These are phyloP conservation scores for Schizosaccharomyces osmophilus DNA, from an alignment of 805 yeast genomes.

Conservation along the genomic window DNA sequence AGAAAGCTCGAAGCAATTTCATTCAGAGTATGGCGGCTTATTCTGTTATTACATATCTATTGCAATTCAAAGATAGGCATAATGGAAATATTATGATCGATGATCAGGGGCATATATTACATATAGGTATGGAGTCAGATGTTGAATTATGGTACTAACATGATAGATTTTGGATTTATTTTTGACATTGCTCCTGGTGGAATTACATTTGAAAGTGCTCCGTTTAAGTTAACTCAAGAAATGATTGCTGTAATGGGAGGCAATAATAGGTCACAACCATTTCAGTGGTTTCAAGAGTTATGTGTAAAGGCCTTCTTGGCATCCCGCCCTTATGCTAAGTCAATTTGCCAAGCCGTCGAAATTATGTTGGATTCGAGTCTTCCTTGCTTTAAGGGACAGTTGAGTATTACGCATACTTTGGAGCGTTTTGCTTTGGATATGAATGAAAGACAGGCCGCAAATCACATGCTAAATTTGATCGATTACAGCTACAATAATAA, in stretches of 20 bases:
- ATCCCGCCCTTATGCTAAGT: constrained; percentile 66
- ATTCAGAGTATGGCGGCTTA: constrained; percentile 84
- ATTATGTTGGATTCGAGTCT: constrained; percentile 91
- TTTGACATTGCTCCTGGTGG: constrained; percentile 99
- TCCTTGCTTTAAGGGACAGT: constrained; percentile 74
- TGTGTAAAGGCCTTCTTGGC: constrained; percentile 82
- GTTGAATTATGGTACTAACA: too few relatives aligned
- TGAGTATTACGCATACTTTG: constrained; percentile 56
- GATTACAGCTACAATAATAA: constrained; percentile 62
- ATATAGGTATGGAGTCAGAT: constrained; percentile 20
- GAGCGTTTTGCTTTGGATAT: constrained; percentile 60
- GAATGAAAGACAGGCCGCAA: constrained; percentile 65
- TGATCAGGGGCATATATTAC: constrained; percentile 80
- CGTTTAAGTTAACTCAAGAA: constrained; percentile 85
- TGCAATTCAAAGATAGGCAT: constrained; percentile 89
- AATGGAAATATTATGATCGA: constrained; percentile 95
- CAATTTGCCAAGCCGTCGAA: constrained; percentile 56
- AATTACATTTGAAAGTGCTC: constrained; percentile 91
- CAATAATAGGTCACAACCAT: constrained; percentile 56
- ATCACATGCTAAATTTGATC: constrained; percentile 49
- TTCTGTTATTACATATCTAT: constrained; percentile 65
- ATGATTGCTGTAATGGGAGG: constrained; percentile 98
- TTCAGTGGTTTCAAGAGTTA: constrained; percentile 77
- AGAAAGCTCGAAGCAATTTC: constrained; percentile 73
- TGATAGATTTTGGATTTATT: constrained; percentile 77